Evolutionary conservation across 148 eudicot species (phyloP).

Genomic region (Bassia scoparia): DNA sequence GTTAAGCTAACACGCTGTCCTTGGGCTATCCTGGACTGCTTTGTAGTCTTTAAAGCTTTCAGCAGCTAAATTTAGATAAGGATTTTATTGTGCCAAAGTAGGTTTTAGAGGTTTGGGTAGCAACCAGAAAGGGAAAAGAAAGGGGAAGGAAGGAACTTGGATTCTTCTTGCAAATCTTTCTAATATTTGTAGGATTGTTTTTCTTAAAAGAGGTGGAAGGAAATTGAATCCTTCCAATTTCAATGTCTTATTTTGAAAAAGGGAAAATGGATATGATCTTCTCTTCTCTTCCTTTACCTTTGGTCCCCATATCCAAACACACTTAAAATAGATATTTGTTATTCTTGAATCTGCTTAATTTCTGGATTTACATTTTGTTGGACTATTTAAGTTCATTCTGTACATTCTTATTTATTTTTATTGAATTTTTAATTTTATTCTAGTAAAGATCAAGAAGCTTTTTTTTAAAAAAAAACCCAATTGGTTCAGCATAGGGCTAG

Average conservation of each 20-base stretch:
- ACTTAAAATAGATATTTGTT: background rate
- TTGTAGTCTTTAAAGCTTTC: background rate
- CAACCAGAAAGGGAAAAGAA: background rate
- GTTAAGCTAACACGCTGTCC: background rate
- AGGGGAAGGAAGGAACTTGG: background rate
- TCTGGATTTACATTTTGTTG: too few species aligned
- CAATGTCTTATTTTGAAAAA: background rate
- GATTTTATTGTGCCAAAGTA: slow-evolving; percentile 1
- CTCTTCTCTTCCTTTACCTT: background rate
- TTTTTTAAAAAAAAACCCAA: too few species aligned
- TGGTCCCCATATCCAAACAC: too few species aligned
- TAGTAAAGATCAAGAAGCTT: too few species aligned
- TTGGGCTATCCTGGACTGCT: background rate
- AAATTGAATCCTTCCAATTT: background rate
- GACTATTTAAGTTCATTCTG: background rate
- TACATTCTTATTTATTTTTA: too few species aligned
- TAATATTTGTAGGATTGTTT: background rate
- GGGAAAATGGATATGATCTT: background rate
- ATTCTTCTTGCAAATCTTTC: background rate
- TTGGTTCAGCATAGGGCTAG: background rate
- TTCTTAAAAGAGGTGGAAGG: background rate
- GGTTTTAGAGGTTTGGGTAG: background rate
- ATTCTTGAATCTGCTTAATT: background rate
- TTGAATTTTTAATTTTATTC: too few species aligned
- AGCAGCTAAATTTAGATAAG: background rate